phyloP scores from a whole-genome alignment of 768 basidiomycete genomes.

The Lactifluus pinguis region DNA sequence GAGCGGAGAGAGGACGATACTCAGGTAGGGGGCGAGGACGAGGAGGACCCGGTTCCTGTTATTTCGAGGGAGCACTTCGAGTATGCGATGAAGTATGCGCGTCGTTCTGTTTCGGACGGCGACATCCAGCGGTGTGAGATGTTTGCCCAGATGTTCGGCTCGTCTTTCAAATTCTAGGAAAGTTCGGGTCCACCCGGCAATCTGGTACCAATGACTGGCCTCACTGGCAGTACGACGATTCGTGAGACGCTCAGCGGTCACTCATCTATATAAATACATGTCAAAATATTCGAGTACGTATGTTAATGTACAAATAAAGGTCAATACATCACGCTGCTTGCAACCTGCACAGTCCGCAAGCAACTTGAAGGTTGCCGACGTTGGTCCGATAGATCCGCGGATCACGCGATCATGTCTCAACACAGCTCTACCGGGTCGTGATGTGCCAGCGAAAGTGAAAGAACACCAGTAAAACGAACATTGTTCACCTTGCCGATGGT shows the following conservation, averaged over 20 bases:
- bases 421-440: no score
- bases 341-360: no score
- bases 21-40: slow-evolving; percentile 63
- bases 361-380: no score
- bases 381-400: no score
- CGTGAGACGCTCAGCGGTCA: slow-evolving; percentile 46
- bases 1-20: slow-evolving; percentile 69
- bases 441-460: no score
- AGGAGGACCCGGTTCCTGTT: slow-evolving; percentile 83
- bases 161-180: slow-evolving; percentile 98
- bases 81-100: slow-evolving; percentile 96
- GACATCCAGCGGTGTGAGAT: slow-evolving; percentile 98
- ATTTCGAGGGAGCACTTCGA: slow-evolving; percentile 95
- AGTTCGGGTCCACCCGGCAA: slow-evolving; percentile 22
- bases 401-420: no score
- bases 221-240: slow-evolving; percentile 77
- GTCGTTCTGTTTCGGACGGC: slow-evolving; percentile 92
- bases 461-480: no score
- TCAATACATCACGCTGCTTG: no score
- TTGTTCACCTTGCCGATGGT: no score
- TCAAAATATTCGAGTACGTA: no score
- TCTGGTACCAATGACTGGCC: slow-evolving; percentile 23
- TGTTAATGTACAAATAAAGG: no score
- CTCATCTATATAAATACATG: no score
- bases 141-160: slow-evolving; percentile 93